These are phyloP conservation scores for Colletotrichum nymphaeae DNA, from an alignment of 2,329 filamentous ascomycete species.

Conservation along the genomic window DNA sequence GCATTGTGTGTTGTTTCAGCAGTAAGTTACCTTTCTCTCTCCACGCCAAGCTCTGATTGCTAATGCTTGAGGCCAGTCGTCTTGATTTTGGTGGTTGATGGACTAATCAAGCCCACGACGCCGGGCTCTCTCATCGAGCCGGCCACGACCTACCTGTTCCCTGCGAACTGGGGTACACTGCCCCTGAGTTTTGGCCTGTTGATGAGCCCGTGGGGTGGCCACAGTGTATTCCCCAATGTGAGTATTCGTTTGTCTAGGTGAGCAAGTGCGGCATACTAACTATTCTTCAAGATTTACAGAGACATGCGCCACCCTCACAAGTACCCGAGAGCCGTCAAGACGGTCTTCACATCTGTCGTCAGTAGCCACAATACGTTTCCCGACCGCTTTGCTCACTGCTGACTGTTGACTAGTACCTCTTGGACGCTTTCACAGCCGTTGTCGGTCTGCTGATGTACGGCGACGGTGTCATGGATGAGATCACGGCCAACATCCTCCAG, in stretches of 20 bases:
- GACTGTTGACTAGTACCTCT: constrained; percentile 66
- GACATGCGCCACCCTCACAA: constrained; percentile 82
- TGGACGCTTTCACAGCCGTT: constrained; percentile 85
- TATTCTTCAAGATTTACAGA: constrained; percentile 62
- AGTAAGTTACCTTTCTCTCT: constrained; percentile 68
- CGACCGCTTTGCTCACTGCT: not conserved
- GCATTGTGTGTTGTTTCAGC: constrained; percentile 89
- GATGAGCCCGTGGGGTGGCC: constrained; percentile 78
- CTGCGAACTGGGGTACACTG: constrained; percentile 86
- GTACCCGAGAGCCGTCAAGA: constrained; percentile 78
- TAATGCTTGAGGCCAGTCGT: constrained; percentile 68
- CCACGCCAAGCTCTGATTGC: not conserved
- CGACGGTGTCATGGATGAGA: constrained; percentile 85
- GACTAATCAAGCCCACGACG: constrained; percentile 80
- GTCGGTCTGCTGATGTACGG: constrained; percentile 95
- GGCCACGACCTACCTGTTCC: constrained; percentile 83
- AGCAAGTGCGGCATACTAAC: not conserved
- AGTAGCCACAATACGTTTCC: constrained; percentile 42
- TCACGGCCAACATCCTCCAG: constrained; percentile 89
- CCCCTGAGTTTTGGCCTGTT: constrained; percentile 91
- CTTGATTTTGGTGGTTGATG: constrained; percentile 85
- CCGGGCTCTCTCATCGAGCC: constrained; percentile 89
- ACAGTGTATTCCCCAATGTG: constrained; percentile 83
- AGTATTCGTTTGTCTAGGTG: constrained; percentile 31
- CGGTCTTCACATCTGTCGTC: constrained; percentile 88